Evolutionary conservation across 352 stramenopile genomes (phyloP).

Genomic region (Hyaloperonospora brassicae): DNA sequence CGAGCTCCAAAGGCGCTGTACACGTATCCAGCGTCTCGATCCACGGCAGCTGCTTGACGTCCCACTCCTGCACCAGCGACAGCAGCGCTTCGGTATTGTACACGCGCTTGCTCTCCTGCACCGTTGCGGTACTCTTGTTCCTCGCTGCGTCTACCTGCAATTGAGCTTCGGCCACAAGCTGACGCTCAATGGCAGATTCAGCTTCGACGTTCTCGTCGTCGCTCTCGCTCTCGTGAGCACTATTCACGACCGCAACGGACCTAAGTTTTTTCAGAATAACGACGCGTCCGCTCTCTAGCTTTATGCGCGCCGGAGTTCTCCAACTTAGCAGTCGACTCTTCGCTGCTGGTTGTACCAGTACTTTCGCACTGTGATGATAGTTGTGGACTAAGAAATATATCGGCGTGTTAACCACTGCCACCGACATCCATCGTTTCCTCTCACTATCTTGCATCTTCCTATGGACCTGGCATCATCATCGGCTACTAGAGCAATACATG

Average conservation of each 20-base stretch:
- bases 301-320: too few species aligned
- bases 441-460: too few species aligned
- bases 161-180: conserved; percentile 61
- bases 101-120: conserved; percentile 47
- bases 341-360: too few species aligned
- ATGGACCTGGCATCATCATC: too few species aligned
- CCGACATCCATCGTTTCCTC: too few species aligned
- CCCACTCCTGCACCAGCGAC: conserved; percentile 51
- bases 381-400: too few species aligned
- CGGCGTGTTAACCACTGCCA: too few species aligned
- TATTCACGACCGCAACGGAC: conserved; percentile 16
- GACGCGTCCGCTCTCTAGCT: too few species aligned
- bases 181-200: conserved; percentile 67
- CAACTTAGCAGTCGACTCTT: too few species aligned
- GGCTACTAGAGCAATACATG: too few species aligned
- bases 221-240: conserved; percentile 31
- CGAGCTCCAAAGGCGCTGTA: conserved; percentile 42
- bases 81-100: conserved; percentile 71
- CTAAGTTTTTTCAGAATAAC: too few species aligned
- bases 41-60: conserved; percentile 50
- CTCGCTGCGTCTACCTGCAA: conserved; percentile 41
- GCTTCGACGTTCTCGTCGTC: conserved; percentile 43
- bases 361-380: too few species aligned
- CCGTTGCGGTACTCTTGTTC: conserved; percentile 6
- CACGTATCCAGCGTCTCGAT: conserved; percentile 78